Base-by-base conservation (phyloP, 108 stramenopile species). In the Chaetoceros muelleri region DNA sequence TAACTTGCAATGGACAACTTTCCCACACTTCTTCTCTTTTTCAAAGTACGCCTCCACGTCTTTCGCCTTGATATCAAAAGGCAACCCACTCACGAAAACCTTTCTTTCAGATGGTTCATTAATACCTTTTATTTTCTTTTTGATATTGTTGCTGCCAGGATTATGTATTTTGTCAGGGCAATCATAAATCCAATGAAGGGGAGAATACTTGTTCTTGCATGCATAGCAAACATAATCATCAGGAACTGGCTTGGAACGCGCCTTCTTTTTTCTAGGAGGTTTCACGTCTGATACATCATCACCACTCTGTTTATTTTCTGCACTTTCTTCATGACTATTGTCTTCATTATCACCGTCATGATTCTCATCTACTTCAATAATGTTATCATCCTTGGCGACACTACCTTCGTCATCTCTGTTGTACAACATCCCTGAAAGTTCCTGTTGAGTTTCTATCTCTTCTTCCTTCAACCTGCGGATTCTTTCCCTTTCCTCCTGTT, bases 131-230 rank as follows among this genome's bases (percentile, higher is more conserved):
- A 70, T 49, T 52, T 74, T 78, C 58, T 88, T 89, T 16, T 65
- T 40, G 22, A 84, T 60, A 1, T 71, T 28, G 59, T 93, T 93
- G 31, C 70, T 82, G 45, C 91, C 91, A 1, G 49, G 57, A 13
- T 80, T 59, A 17, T 75, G 78, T n/a, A 72, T 58, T 59, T 93
- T 93, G 25, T 60, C 45, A 21, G 91, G 87, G 63, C 91, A 93
- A 55, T 93, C 91, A 54, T 93, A 89, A 30, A 93, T 93, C 91
- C 91, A 93, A 64, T 93, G 91, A 19, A 70, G 57, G n/a, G 69
- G 76, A 44, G 40, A 5, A 46, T 70, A 69, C 31, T 75, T 69
- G 61, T 93, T 93, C 57, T 87, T 69, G 56, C 91, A 93, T 13
- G 91, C 91, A 53, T 65, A 62, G 59, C 91, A 93, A 31, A 74